These are phyloP conservation scores for Hamamelis virginiana DNA, from an alignment of 164 flowering plant species.

Conservation along the genomic window DNA sequence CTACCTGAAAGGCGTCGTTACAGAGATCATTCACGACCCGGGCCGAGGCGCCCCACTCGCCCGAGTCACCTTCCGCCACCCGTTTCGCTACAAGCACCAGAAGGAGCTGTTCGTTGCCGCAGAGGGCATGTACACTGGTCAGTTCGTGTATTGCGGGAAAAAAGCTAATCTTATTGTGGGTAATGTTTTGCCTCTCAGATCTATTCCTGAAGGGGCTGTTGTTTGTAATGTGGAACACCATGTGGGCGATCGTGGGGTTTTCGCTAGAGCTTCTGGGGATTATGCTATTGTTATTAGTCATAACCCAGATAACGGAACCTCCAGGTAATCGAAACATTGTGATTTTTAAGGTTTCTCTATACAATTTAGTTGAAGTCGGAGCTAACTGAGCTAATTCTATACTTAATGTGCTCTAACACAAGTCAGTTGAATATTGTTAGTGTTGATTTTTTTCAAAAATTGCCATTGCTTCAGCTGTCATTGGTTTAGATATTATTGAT, in stretches of 20 bases:
- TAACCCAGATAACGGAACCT: conserved; percentile 57
- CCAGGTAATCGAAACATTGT: conserved; percentile 36
- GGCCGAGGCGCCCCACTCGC: conserved; percentile 72
- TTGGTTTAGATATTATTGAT: no score
- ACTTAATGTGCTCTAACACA: no score
- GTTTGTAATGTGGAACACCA: conserved; percentile 71
- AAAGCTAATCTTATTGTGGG: conserved; percentile 58
- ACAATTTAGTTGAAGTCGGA: no score
- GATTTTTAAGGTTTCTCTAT: no score
- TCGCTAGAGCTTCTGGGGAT: conserved; percentile 65
- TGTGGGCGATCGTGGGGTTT: conserved; percentile 61
- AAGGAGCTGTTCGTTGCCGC: conserved; percentile 70
- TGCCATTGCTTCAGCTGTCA: no score
- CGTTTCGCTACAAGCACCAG: conserved; percentile 60
- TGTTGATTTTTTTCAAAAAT: no score
- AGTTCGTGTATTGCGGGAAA: conserved; percentile 60
- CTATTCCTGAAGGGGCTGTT: conserved; percentile 66
- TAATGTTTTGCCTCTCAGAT: conserved; percentile 49
- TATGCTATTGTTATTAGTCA: conserved; percentile 66
- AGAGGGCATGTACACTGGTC: conserved; percentile 67
- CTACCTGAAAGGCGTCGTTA: conserved; percentile 56
- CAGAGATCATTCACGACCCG: conserved; percentile 66
- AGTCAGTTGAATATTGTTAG: no score
- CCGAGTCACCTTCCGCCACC: conserved; percentile 58
- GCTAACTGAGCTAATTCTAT: no score